A percentile compares a stretch with the other conserved stretches of the same genome.
Evolutionary conservation across 129 eudicot species (phyloP).

Genomic region (Chrysanthemum lavandulifolium): DNA sequence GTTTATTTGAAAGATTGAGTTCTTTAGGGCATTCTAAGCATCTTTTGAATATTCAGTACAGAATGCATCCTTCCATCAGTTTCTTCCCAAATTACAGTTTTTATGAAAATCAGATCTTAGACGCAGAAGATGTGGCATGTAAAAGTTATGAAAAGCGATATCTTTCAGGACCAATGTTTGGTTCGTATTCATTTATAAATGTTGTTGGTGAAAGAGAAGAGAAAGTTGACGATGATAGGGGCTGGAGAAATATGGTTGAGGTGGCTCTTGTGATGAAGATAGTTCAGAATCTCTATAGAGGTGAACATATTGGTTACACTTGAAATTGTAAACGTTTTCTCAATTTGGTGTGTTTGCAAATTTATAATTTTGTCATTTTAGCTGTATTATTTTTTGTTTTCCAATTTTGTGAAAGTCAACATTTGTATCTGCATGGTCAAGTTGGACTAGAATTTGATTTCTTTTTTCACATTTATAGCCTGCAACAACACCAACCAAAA

Average conservation of each 20-base stretch:
- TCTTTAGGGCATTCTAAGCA: slow-evolving; percentile 22
- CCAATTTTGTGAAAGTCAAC: neutral
- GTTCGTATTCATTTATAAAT: slow-evolving; percentile 36
- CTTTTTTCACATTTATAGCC: slow-evolving; percentile 22
- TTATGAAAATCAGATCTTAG: slow-evolving; percentile 24
- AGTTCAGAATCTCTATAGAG: slow-evolving; percentile 16
- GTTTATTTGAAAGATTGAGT: slow-evolving; percentile 30
- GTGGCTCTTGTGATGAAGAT: slow-evolving; percentile 27
- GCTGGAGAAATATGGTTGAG: slow-evolving; percentile 23
- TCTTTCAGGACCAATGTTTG: slow-evolving; percentile 25
- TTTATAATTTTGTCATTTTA: neutral
- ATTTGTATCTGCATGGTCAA: neutral
- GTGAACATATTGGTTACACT: neutral
- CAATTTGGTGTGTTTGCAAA: no score
- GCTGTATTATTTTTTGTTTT: neutral
- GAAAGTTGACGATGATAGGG: neutral
- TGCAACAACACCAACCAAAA: slow-evolving; percentile 35
- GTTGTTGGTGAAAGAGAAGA: slow-evolving; percentile 28
- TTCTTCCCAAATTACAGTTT: slow-evolving; percentile 33
- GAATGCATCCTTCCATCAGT: slow-evolving; percentile 43
- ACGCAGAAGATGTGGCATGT: slow-evolving; percentile 26
- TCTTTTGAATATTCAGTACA: slow-evolving; percentile 29
- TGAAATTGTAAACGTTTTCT: no score
- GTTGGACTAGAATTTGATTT: neutral
- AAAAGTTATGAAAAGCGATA: slow-evolving; percentile 5